Percentiles rank a stretch among this genome's conserved stretches.
Conservation (phyloP, 1,139 yeast genomes). For the Candida tunisiensis region DNA sequence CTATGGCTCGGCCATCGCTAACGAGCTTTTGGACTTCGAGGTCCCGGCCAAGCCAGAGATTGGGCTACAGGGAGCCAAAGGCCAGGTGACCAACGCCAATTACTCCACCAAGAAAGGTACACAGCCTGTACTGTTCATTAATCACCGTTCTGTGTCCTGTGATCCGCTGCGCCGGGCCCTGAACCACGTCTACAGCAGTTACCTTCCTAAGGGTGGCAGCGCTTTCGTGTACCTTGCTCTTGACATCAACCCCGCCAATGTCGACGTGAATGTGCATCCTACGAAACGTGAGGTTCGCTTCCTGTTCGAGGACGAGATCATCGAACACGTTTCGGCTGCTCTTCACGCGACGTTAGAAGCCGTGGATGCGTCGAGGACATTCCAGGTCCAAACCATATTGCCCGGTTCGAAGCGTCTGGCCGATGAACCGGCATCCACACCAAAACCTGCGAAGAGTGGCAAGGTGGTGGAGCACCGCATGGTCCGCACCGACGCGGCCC, state of each 20-base stretch:
- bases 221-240: conserved; percentile 68
- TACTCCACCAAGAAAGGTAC: conserved; percentile 50
- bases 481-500: conserved; percentile 55
- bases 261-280: conserved; percentile 94
- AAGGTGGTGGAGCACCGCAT: conserved; percentile 18
- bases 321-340: conserved; percentile 35
- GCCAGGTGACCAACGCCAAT: conserved; percentile 57
- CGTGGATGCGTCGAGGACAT: conserved; percentile 57
- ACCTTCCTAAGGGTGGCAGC: conserved; percentile 63
- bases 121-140: conserved; percentile 67
- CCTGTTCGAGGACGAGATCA: conserved; percentile 71
- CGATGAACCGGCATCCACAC: conserved; percentile 2
- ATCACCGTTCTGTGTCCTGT: conserved; percentile 66
- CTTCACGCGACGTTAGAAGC: conserved; percentile 35
- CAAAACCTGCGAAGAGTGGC: no score
- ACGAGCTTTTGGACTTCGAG: conserved; percentile 38
- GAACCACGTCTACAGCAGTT: conserved; percentile 41
- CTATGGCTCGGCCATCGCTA: conserved; percentile 56
- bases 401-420: conserved; percentile 2
- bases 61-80: conserved; percentile 24
- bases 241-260: conserved; percentile 43
- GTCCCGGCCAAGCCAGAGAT: conserved; percentile 9
- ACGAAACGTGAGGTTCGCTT: conserved; percentile 88
- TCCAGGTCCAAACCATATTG: conserved; percentile 37
- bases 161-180: conserved; percentile 67